Evolutionary conservation across 2,329 filamentous ascomycete genomes (phyloP), one percentile per base, ranked within the genome.

Genomic region (Arthrinium phaeospermum): DNA sequence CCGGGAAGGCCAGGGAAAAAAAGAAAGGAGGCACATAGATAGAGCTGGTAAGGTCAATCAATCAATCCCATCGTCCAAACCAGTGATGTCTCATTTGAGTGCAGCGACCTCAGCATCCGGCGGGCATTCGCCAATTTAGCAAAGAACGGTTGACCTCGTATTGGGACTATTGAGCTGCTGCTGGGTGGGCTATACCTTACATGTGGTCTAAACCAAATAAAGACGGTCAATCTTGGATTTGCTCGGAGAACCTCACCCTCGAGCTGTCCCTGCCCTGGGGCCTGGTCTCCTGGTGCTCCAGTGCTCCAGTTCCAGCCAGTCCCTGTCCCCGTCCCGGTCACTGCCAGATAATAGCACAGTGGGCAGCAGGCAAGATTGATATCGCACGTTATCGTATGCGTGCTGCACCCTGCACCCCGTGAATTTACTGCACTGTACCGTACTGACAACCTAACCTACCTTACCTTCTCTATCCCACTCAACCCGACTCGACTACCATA

Each of bases 381-480:
- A 41, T 64, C 34, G 57, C 57, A 64, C 57, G 57, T 64, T 64
- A 64, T 64, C 57, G 57, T 64, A 64, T 64, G 57, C 57, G 57
- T 22, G 27, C 53, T 61, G 30, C 53, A 61, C 27, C 57, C 30
- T 64, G 34, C 57, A 64, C 57, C 57, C 57, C 34, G 34, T 64
- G 57, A 64, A 41, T 64, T 64, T 41, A 64, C 30, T 64, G 53
- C 53, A 64, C 57, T 64, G 57, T 64, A 41, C 57, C n/a, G 57
- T 37, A 57, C 30, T 30, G 27, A 24, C 57, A n/a, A 41, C 53
- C 34, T 51, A 51, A 37, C 57, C 57, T 64, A 64, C 57, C 57
- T 64, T 64, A 64, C 57, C 57, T 64, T 64, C 57, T 64, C 57
- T 64, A 64, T 64, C 57, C 57, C 57, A 64, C 57, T 64, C 57